Evolutionary conservation across 208 protist genomes (phyloP).

Genomic region (Leishmania martiniquensis): DNA sequence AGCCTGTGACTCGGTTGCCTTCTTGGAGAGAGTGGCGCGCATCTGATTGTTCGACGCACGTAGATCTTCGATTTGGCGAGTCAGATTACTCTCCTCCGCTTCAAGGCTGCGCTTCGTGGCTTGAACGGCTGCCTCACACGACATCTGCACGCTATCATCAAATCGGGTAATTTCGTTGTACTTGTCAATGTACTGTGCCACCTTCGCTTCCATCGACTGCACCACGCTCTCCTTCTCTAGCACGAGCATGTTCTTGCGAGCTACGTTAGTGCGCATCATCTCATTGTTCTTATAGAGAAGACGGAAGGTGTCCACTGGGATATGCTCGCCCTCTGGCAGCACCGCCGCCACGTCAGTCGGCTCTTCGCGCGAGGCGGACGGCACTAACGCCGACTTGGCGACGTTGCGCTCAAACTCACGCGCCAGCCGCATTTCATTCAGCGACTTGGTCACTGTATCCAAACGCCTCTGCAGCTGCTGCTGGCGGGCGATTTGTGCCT

Average conservation of each 20-base stretch:
- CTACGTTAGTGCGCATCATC: constrained; percentile 77
- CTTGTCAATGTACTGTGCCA: constrained; percentile 49
- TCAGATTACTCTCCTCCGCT: constrained; percentile 33
- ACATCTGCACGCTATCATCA: constrained; percentile 49
- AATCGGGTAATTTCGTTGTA: constrained; percentile 61
- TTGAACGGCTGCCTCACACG: constrained; percentile 4
- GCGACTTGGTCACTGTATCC: constrained; percentile 68
- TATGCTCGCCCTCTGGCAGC: constrained; percentile 75
- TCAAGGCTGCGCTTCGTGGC: constrained; percentile 14
- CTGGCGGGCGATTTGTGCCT: constrained; percentile 81
- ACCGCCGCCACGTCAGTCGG: constrained; percentile 78
- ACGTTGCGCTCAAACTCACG: constrained; percentile 81
- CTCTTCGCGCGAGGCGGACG: constrained; percentile 72
- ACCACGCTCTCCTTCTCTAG: constrained; percentile 89
- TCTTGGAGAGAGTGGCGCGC: constrained; percentile 27
- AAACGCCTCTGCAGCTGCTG: constrained; percentile 85
- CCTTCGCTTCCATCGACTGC: constrained; percentile 77
- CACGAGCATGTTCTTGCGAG: constrained; percentile 91
- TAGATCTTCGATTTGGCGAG: constrained; percentile 49
- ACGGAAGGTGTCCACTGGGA: constrained; percentile 86
- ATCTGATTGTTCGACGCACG: constrained; percentile 55
- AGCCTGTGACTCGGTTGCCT: neutral
- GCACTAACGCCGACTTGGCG: constrained; percentile 75
- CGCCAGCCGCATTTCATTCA: constrained; percentile 82
- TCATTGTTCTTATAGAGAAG: constrained; percentile 90